These are phyloP conservation scores for Ogataea zsoltii DNA, from an alignment of 805 yeast genomes.

Conservation along the genomic window DNA sequence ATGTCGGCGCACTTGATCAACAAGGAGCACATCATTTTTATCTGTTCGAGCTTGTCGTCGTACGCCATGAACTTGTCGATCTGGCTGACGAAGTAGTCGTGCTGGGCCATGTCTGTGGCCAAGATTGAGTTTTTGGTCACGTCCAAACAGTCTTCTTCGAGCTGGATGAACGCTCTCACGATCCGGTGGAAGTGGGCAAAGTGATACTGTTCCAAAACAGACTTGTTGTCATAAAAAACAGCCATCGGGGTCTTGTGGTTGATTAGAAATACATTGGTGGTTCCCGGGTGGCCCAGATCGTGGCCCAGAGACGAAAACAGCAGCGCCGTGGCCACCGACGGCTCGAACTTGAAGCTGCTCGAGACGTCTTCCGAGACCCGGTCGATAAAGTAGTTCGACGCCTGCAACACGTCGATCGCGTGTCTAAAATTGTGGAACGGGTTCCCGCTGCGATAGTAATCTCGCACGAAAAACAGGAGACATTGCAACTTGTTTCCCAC, in stretches of 20 bases:
- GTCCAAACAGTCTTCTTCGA: constrained; percentile 6
- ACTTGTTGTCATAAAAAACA: constrained; percentile 56
- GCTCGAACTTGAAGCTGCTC: constrained; percentile 14
- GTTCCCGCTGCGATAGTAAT: constrained; percentile 79
- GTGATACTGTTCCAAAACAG: constrained; percentile 85
- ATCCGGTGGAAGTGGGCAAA: constrained; percentile 58
- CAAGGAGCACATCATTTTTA: constrained; percentile 56
- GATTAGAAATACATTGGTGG: constrained; percentile 74
- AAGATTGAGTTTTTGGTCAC: constrained; percentile 39
- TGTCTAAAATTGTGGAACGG: constrained; percentile 95
- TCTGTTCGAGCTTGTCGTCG: constrained; percentile 27
- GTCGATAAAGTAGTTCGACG: constrained; percentile 64
- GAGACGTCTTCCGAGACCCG: constrained; percentile 11
- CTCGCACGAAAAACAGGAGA: constrained; percentile 67
- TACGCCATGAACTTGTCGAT: constrained; percentile 39
- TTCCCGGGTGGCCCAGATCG: constrained; percentile 96
- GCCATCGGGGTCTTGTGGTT: constrained; percentile 65
- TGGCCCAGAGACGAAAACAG: constrained; percentile 89
- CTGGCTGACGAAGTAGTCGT: constrained; percentile 64
- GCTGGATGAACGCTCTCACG: constrained; percentile 17
- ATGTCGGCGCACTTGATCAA: constrained; percentile 94
- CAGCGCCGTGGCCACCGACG: constrained; percentile 53
- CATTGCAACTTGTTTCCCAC: constrained; percentile 48
- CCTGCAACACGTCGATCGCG: constrained; percentile 94
- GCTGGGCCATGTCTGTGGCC: constrained; percentile 94